phyloP scores from a whole-genome alignment of 768 basidiomycete species.

The Inosperma sp. region DNA sequence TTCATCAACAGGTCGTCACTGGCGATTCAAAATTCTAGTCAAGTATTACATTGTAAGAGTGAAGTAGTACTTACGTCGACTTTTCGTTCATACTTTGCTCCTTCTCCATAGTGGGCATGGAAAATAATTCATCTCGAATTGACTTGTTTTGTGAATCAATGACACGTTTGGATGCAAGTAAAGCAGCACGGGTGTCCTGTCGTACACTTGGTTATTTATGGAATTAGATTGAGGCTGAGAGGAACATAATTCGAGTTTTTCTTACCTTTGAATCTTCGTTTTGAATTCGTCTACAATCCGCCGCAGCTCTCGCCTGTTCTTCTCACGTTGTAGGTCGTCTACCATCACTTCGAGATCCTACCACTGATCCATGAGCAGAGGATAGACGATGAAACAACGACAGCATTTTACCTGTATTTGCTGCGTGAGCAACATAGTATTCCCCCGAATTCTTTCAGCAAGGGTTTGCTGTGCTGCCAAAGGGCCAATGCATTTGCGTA shows the following conservation, averaged over 20 bases:
- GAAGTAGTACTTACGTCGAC: slow-evolving; percentile 45
- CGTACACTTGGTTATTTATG: slow-evolving; percentile 30
- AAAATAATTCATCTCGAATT: slow-evolving; percentile 65
- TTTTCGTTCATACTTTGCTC: slow-evolving; percentile 53
- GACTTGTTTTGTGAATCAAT: slow-evolving; percentile 60
- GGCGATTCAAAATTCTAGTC: slow-evolving; percentile 1
- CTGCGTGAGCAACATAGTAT: slow-evolving; percentile 55
- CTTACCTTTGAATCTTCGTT: slow-evolving; percentile 47
- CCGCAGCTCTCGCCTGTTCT: slow-evolving; percentile 44
- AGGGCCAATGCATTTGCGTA: slow-evolving; percentile 66
- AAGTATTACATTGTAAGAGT: not conserved
- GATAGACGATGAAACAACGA: not conserved
- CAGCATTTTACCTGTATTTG: slow-evolving; percentile 61
- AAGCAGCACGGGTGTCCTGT: slow-evolving; percentile 59
- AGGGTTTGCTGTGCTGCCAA: slow-evolving; percentile 66
- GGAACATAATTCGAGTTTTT: not conserved
- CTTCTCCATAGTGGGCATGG: slow-evolving; percentile 45
- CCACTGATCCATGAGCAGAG: slow-evolving; percentile 14
- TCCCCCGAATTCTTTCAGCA: slow-evolving; percentile 71
- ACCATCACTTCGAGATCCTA: slow-evolving; percentile 66
- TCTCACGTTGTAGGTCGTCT: slow-evolving; percentile 65
- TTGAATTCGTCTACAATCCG: slow-evolving; percentile 47
- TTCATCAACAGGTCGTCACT: slow-evolving; percentile 86
- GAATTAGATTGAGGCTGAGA: slow-evolving; percentile 1
- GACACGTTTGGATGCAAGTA: slow-evolving; percentile 67